Base-by-base conservation (phyloP, 2,329 filamentous ascomycete species). In the Fusarium paranaense region DNA sequence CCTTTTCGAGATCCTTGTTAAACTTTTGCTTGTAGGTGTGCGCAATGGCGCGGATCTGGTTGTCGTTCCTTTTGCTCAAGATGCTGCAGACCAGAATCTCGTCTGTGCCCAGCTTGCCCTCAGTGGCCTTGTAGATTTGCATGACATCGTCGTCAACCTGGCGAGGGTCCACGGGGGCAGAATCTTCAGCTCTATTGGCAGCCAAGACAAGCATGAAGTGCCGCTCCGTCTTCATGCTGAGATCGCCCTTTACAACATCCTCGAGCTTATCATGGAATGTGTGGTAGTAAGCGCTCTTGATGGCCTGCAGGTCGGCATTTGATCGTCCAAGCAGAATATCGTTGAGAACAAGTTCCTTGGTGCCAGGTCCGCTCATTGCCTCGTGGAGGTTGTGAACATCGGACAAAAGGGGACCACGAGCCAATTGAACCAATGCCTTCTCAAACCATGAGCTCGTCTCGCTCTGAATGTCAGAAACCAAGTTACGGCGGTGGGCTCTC, bases 271-370 rank as follows among this genome's bases (percentile, higher is more conserved):
- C 88, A 40, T 86, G 86, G 85, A 92, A 95, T 1, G 88, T 90
- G 18, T 88, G 88, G 52, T 92, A 88, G 81, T 97, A 98, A 20
- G 91, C 89, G 56, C 86, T 83, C 85, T 97, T 97, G 86, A 99
- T 98, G 42, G 94, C 94, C 63, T 90, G 88, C 42, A 99, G 86
- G 78, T 98, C 96, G 37, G 95, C 95, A 79, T 98, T 98, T 38
- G 91, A 93, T 38, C 96, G 90, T 10, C 91, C 89, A 5, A 98
- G 89, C 3, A 98, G 87, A 7, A 98, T 89, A 76, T 98, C 96
- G 81, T 98, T 97, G 59, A 99, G 87, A 1, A 97, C 87, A 64
- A 87, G 86, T 80, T 98, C 96, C 78, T 97, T 97, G 1, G 96
- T 98, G 9, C 97, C 97, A 1, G 90, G 81, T 0, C 96, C 95